Evolutionary conservation across 1,139 yeast genomes (phyloP).

Genomic region (Candida sp.): DNA sequence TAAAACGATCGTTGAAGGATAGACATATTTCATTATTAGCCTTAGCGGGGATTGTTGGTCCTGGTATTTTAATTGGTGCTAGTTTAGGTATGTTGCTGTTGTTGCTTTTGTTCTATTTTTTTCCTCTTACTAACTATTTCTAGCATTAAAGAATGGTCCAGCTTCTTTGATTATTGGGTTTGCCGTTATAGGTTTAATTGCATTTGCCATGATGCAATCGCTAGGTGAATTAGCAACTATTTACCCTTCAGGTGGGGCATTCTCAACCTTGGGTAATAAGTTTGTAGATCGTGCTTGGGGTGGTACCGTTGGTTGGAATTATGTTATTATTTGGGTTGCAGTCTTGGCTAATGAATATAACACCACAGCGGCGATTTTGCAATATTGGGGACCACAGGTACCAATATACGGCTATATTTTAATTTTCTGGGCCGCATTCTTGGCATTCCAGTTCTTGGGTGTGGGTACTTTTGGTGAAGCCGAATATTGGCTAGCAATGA

Average conservation of each 20-base stretch:
- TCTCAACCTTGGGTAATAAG: slow-evolving; percentile 50
- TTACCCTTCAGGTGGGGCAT: slow-evolving; percentile 54
- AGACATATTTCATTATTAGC: slow-evolving; percentile 46
- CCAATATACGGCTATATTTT: slow-evolving; percentile 58
- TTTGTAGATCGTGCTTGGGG: slow-evolving; percentile 58
- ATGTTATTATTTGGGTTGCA: slow-evolving; percentile 59
- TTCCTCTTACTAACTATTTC: slow-evolving; percentile 2
- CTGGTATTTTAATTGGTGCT: slow-evolving; percentile 50
- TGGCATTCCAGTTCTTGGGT: slow-evolving; percentile 54
- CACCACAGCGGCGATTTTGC: slow-evolving; percentile 49
- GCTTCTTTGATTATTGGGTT: slow-evolving; percentile 42
- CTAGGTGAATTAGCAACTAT: slow-evolving; percentile 56
- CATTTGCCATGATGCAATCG: slow-evolving; percentile 54
- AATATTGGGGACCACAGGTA: slow-evolving; percentile 58
- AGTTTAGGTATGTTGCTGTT: slow-evolving; percentile 13
- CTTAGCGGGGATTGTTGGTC: slow-evolving; percentile 55
- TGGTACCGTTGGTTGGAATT: slow-evolving; percentile 60
- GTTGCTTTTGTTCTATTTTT: not conserved
- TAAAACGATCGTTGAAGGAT: slow-evolving; percentile 37
- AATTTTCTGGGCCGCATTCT: slow-evolving; percentile 52
- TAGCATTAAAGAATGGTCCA: slow-evolving; percentile 45
- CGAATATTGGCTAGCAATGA: slow-evolving; percentile 60
- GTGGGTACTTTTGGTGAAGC: slow-evolving; percentile 64
- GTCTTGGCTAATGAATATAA: slow-evolving; percentile 61
- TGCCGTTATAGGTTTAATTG: slow-evolving; percentile 52